Percentiles rank a stretch among this genome's conserved stretches.
Conservation (phyloP, 2,329 filamentous ascomycete genomes). For the Fusarium subtropicale region DNA sequence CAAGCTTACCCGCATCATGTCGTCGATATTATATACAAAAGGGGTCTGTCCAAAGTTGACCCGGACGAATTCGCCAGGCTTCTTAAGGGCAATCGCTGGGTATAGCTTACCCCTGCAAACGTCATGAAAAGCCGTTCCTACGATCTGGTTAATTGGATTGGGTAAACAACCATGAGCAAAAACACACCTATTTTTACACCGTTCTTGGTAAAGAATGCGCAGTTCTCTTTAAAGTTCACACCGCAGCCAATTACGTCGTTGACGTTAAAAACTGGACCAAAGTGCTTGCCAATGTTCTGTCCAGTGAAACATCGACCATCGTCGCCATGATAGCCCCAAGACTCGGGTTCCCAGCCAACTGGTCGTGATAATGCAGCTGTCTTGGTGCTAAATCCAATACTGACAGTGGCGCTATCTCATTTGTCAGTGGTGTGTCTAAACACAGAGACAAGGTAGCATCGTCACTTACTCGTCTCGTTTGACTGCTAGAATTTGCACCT, state of each 20-base stretch:
- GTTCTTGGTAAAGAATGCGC: conserved; percentile 77
- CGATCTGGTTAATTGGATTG: conserved; percentile 42
- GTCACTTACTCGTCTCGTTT: conserved; percentile 67
- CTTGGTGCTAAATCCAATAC: conserved; percentile 70
- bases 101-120: conserved; percentile 73
- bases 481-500: conserved; percentile 67
- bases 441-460: background rate
- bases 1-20: conserved; percentile 76
- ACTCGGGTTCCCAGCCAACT: conserved; percentile 75
- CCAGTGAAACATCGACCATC: conserved; percentile 72
- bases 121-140: conserved; percentile 75
- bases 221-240: conserved; percentile 72
- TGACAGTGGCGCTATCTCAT: conserved; percentile 65
- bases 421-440: conserved; percentile 6
- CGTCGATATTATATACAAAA: conserved; percentile 93
- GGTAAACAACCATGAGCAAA: background rate
- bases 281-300: conserved; percentile 67
- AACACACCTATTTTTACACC: conserved; percentile 65
- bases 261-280: conserved; percentile 66
- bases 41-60: conserved; percentile 78
- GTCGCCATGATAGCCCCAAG: conserved; percentile 77
- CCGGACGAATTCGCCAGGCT: conserved; percentile 69
- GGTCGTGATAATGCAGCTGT: conserved; percentile 65
- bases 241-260: conserved; percentile 73
- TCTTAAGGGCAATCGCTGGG: conserved; percentile 74